Percentiles rank a stretch among this genome's conserved stretches.
These are phyloP conservation scores for Lyophyllum atratum DNA, from an alignment of 768 basidiomycete genomes.

Conservation along the genomic window DNA sequence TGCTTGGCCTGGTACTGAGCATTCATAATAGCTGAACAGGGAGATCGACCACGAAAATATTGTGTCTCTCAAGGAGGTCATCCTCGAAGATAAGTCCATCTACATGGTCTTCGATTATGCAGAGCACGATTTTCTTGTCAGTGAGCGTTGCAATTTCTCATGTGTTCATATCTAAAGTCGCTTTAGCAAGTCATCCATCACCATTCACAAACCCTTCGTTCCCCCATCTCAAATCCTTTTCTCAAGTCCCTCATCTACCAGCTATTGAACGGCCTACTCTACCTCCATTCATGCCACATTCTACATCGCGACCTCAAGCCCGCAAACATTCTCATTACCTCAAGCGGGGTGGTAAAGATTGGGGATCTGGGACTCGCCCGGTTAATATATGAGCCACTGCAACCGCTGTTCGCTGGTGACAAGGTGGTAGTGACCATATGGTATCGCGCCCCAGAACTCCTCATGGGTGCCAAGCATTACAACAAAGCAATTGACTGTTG, in stretches of 20 bases:
- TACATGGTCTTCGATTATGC: conserved; percentile 99
- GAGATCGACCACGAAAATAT: conserved; percentile 92
- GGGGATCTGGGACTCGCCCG: conserved; percentile 97
- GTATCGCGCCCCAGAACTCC: conserved; percentile 96
- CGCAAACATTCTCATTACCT: conserved; percentile 95
- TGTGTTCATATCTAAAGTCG: background rate
- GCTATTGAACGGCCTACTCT: conserved; percentile 90
- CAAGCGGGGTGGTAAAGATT: conserved; percentile 89
- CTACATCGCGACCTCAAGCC: conserved; percentile 98
- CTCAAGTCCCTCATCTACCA: conserved; percentile 95
- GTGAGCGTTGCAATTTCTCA: conserved; percentile 26
- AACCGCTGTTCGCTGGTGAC: conserved; percentile 90
- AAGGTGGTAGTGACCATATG: conserved; percentile 99
- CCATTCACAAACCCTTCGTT: conserved; percentile 87
- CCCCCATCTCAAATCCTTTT: conserved; percentile 70
- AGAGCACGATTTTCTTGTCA: conserved; percentile 94
- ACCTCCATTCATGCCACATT: conserved; percentile 93
- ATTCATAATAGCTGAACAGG: conserved; percentile 68
- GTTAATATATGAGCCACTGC: conserved; percentile 87
- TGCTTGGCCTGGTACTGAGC: conserved; percentile 12
- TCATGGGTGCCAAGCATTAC: conserved; percentile 97
- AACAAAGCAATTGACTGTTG: conserved; percentile 96
- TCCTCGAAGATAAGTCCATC: conserved; percentile 97
- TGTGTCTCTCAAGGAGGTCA: conserved; percentile 89
- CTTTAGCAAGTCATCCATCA: conserved; percentile 97